Conservation (phyloP, 345 rosid genomes). For the Aurinia saxatilis region DNA sequence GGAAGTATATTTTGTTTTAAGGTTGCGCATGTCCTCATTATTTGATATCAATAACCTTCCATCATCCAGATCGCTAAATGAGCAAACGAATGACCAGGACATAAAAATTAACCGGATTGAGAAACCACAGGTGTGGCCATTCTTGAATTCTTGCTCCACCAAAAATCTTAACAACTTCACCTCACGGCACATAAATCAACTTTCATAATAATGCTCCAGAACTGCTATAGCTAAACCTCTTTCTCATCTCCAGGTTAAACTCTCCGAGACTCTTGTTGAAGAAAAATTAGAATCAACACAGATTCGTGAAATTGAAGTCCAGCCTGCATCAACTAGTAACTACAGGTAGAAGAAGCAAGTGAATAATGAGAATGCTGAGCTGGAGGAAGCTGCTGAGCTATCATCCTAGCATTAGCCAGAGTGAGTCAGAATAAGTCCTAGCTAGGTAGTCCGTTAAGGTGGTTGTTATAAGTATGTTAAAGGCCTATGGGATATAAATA, state of each 20-base stretch:
- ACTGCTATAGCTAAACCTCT: not conserved
- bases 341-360: too few relatives aligned
- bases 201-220: not conserved
- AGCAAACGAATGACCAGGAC: slow-evolving; percentile 42
- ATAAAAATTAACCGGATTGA: slow-evolving; percentile 39
- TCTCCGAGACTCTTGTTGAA: not conserved
- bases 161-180: not conserved
- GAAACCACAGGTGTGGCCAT: slow-evolving; percentile 49
- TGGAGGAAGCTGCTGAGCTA: too few relatives aligned
- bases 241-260: slow-evolving; percentile 10
- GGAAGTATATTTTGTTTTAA: not conserved
- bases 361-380: too few relatives aligned
- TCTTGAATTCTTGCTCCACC: not conserved
- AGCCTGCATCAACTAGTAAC: slow-evolving; percentile 24
- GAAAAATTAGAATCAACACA: not conserved
- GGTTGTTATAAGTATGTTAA: too few relatives aligned
- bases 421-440: too few relatives aligned
- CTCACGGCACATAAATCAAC: not conserved
- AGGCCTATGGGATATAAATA: too few relatives aligned
- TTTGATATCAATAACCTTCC: not conserved
- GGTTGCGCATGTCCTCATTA: not conserved
- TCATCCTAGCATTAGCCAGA: too few relatives aligned
- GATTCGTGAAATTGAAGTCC: not conserved
- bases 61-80: slow-evolving; percentile 42
- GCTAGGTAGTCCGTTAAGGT: too few relatives aligned